phyloP scores from a whole-genome alignment of 1,139 yeast species.

The Kazachstania sp. region DNA sequence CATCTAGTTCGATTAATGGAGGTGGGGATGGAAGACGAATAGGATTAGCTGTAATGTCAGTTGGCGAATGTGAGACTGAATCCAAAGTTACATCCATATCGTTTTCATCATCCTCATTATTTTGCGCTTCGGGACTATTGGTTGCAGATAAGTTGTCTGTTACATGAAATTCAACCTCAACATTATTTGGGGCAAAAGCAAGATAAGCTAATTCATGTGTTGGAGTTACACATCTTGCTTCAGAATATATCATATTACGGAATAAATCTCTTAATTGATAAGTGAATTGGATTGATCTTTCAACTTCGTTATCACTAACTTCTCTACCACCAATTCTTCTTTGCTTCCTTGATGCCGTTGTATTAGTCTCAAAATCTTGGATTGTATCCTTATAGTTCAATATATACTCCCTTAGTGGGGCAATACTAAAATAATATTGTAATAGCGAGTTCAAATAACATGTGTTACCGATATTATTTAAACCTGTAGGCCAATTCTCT shows the following conservation, averaged over 20 bases:
- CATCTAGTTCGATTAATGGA: not conserved
- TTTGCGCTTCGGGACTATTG: not conserved
- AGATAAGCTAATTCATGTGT: constrained; percentile 77
- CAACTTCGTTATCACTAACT: constrained; percentile 64
- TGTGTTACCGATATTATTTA: constrained; percentile 90
- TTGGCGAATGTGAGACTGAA: not conserved
- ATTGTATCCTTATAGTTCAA: constrained; percentile 37
- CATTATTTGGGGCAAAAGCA: constrained; percentile 71
- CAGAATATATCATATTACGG: constrained; percentile 56
- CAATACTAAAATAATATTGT: constrained; percentile 81
- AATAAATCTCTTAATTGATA: constrained; percentile 63
- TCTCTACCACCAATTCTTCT: constrained; percentile 81
- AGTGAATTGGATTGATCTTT: constrained; percentile 73
- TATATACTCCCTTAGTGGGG: constrained; percentile 67
- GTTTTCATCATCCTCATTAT: not conserved
- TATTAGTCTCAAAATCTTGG: constrained; percentile 20
- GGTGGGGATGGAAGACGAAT: not conserved
- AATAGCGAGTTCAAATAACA: constrained; percentile 85
- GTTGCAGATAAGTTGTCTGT: not conserved
- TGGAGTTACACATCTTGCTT: constrained; percentile 65
- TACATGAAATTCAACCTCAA: constrained; percentile 49
- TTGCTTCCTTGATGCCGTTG: constrained; percentile 25
- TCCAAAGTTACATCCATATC: no score
- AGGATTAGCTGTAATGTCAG: not conserved
- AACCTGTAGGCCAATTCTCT: constrained; percentile 78